Evolutionary conservation across 1,139 yeast species (phyloP).

Genomic region (Nadsonia commutata): DNA sequence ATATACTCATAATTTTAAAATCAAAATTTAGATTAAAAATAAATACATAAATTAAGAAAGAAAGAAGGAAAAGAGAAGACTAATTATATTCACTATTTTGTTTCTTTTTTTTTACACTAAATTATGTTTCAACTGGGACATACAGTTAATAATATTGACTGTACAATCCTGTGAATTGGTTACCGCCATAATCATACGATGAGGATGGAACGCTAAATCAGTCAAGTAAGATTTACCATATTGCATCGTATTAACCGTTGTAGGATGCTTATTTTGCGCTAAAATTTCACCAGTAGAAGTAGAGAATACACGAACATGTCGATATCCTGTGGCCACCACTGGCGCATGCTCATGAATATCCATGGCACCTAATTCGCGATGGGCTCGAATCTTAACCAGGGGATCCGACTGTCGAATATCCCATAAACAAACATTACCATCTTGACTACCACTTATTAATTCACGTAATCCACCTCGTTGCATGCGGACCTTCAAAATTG

Average conservation of each 20-base stretch:
- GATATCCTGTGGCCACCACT: slow-evolving; percentile 72
- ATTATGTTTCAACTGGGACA: background rate
- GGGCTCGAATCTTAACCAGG: slow-evolving; percentile 46
- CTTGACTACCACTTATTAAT: slow-evolving; percentile 63
- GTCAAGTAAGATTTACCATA: slow-evolving; percentile 39
- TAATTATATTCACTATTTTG: too few relatives aligned
- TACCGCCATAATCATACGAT: slow-evolving; percentile 83
- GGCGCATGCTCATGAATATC: slow-evolving; percentile 97
- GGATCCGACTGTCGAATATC: slow-evolving; percentile 69
- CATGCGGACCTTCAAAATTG: slow-evolving; percentile 77
- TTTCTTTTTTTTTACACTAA: too few relatives aligned
- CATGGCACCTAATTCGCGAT: slow-evolving; percentile 56
- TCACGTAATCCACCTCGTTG: slow-evolving; percentile 95
- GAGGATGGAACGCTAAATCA: slow-evolving; percentile 75
- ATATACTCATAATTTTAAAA: too few relatives aligned
- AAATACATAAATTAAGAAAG: too few relatives aligned
- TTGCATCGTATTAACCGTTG: slow-evolving; percentile 27
- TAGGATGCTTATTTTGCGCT: slow-evolving; percentile 40
- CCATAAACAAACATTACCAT: slow-evolving; percentile 81
- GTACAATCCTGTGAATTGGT: slow-evolving; percentile 54
- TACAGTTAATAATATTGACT: background rate
- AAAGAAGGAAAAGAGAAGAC: too few relatives aligned
- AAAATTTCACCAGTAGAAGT: slow-evolving; percentile 66
- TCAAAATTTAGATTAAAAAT: too few relatives aligned
- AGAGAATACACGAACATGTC: slow-evolving; percentile 71